A percentile compares a stretch with the other conserved stretches of the same genome.
phyloP scores from a whole-genome alignment of 2,329 filamentous ascomycete species.

The Fusarium sp. region DNA sequence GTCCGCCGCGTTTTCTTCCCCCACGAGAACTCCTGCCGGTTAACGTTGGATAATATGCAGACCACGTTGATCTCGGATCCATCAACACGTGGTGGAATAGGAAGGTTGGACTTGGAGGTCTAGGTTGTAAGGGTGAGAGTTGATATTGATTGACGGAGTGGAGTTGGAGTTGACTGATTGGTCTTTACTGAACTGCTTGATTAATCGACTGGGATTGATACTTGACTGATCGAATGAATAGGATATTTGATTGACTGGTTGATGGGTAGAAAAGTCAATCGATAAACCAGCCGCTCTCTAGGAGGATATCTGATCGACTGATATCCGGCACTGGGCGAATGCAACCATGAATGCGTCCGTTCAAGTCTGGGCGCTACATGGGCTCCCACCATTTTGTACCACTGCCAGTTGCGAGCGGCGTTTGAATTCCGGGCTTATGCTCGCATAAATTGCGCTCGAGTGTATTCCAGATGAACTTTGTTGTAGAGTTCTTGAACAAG shows the following conservation, averaged over 20 bases:
- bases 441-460: background rate
- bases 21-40: background rate
- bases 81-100: background rate
- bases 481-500: background rate
- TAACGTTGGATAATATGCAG: background rate
- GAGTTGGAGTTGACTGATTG: background rate
- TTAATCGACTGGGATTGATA: background rate
- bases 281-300: too few relatives aligned
- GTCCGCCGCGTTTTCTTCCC: background rate
- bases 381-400: background rate
- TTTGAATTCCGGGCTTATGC: background rate
- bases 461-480: background rate
- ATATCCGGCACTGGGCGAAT: background rate
- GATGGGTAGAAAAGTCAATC: too few relatives aligned
- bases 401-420: background rate
- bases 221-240: background rate
- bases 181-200: background rate
- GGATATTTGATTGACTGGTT: background rate
- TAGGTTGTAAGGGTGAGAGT: background rate
- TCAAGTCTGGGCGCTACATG: background rate
- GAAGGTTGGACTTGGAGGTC: background rate
- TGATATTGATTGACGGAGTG: background rate
- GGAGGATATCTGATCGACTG: background rate
- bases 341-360: too few relatives aligned
- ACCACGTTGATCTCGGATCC: constrained; percentile 2